These are phyloP conservation scores for Pseudoturritis turrita DNA, from an alignment of 345 rosid genomes.

Conservation along the genomic window DNA sequence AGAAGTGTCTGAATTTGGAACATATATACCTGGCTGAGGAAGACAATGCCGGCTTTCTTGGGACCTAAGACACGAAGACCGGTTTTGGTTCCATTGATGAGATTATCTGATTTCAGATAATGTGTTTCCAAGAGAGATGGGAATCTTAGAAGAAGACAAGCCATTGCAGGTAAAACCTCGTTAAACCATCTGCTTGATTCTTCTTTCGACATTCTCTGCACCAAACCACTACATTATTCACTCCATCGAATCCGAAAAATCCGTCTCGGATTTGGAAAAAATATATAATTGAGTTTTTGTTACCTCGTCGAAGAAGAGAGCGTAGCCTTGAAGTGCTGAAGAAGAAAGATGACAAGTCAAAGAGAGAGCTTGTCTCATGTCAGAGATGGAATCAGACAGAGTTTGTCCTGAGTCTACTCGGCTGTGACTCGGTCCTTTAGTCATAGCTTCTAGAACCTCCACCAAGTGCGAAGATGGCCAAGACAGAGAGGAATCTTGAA, in stretches of 20 bases:
- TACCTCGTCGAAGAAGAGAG: constrained; percentile 72
- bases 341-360: constrained; percentile 37
- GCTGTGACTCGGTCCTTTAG: constrained; percentile 59
- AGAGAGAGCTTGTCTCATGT: constrained; percentile 47
- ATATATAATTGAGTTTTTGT: background rate
- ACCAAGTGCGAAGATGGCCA: constrained; percentile 57
- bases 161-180: constrained; percentile 56
- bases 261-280: no score
- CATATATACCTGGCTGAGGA: constrained; percentile 57
- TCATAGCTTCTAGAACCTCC: constrained; percentile 50
- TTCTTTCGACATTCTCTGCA: constrained; percentile 22
- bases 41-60: constrained; percentile 63
- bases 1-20: background rate
- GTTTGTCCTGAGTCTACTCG: constrained; percentile 50
- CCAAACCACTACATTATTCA: background rate
- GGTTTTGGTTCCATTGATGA: constrained; percentile 25
- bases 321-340: constrained; percentile 43
- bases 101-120: constrained; percentile 44
- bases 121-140: constrained; percentile 67
- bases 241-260: background rate
- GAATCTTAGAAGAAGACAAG: constrained; percentile 55
- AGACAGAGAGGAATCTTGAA: constrained; percentile 41
- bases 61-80: constrained; percentile 55
- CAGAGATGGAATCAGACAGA: constrained; percentile 45
- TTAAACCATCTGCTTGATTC: constrained; percentile 60